Conservation (phyloP, 192 early-diverging fungal genomes). For the Diversispora epigaea region DNA sequence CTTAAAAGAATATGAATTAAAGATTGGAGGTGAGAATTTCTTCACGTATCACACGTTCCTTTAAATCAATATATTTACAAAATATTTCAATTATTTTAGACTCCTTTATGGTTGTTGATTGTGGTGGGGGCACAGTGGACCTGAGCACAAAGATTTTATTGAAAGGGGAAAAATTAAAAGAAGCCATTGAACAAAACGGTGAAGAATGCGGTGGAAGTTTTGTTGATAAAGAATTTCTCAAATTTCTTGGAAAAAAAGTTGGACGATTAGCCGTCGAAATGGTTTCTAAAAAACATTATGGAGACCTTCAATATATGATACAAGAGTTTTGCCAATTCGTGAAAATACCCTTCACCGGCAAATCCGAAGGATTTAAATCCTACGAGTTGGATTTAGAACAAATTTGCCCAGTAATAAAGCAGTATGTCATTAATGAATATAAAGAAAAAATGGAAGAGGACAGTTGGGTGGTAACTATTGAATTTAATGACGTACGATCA, state of each 20-base stretch:
- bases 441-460: conserved; percentile 42
- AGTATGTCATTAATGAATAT: background rate
- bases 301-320: conserved; percentile 12
- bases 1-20: background rate
- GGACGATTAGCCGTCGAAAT: background rate
- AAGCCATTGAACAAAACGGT: background rate
- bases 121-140: conserved; percentile 59
- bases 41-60: background rate
- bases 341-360: background rate
- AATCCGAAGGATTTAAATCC: background rate
- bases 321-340: background rate
- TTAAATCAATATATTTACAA: background rate
- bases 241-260: background rate
- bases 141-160: conserved; percentile 37
- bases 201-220: conserved; percentile 6
- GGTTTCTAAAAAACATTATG: background rate
- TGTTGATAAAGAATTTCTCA: conserved; percentile 21
- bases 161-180: background rate
- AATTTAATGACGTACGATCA: conserved; percentile 44
- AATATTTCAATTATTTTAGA: conserved; percentile 7
- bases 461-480: conserved; percentile 41
- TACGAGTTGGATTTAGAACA: conserved; percentile 7
- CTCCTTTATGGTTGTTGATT: conserved; percentile 59
- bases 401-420: background rate
- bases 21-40: conserved; percentile 9